These are phyloP conservation scores for Thamnidium elegans DNA, from an alignment of 192 early-diverging fungal species.

Conservation along the genomic window DNA sequence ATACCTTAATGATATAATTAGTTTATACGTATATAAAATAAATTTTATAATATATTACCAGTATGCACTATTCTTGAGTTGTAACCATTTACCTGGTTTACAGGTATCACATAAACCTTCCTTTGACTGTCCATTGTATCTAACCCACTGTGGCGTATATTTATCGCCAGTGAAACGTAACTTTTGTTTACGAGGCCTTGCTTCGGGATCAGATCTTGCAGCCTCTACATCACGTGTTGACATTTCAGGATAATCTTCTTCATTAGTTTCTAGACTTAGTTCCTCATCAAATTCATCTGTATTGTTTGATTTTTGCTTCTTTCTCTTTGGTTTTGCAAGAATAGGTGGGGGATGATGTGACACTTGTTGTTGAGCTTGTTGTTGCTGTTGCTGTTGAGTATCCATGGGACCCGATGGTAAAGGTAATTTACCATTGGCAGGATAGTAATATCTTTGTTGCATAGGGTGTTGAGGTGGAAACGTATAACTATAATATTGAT, in stretches of 20 bases:
- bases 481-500: slow-evolving; percentile 16
- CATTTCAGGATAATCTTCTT: slow-evolving; percentile 37
- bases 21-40: background rate
- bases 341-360: slow-evolving; percentile 2
- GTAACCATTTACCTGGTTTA: slow-evolving; percentile 79
- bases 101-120: slow-evolving; percentile 86
- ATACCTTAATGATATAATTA: slow-evolving; percentile 50
- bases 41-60: slow-evolving; percentile 48
- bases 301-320: slow-evolving; percentile 6
- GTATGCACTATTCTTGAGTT: slow-evolving; percentile 84
- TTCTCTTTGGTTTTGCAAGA: slow-evolving; percentile 19
- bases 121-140: slow-evolving; percentile 68
- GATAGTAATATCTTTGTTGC: slow-evolving; percentile 17
- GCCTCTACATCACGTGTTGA: slow-evolving; percentile 39
- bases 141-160: slow-evolving; percentile 85
- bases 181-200: slow-evolving; percentile 67
- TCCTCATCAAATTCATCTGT: slow-evolving; percentile 21
- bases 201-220: slow-evolving; percentile 46
- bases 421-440: slow-evolving; percentile 22
- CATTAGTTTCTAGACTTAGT: slow-evolving; percentile 4
- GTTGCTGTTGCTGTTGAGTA: background rate
- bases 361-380: background rate
- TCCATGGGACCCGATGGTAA: background rate
- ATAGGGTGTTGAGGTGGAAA: slow-evolving; percentile 6
- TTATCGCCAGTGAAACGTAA: slow-evolving; percentile 66